Base-by-base conservation (phyloP, 176 grass and related monocot genomes). In the Thalia dealbata region DNA sequence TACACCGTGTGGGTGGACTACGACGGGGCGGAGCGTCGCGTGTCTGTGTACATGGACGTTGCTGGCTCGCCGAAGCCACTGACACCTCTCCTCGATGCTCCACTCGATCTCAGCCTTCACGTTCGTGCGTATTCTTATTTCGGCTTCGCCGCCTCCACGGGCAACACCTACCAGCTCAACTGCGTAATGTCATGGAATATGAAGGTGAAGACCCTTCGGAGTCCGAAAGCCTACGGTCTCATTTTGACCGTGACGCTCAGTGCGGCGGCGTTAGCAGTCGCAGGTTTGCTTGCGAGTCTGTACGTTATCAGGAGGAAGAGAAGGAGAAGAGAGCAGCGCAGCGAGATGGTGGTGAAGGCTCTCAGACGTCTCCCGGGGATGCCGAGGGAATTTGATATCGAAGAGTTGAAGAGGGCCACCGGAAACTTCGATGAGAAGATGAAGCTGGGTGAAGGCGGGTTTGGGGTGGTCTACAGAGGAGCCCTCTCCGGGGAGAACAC, bases 71-170 rank as follows among this genome's bases (percentile, higher is more conserved):
- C 0, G 16, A 92, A 75, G 71, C 82, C 93, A 3, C 4, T 16
- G 3, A 1, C 22, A 11, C 3, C 71, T 5, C 87, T 97, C 45
- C 82, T 97, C 61, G 12, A 88, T 64, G 50, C 78, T 71, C 1
- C 89, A 41, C 73, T 92, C 46, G 85, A 97, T 77, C 82, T 97
- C 73, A 84, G 86, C 16, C 0, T 1, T 0, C 0, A 77, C 58
- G 63, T 97, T 29, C 1, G 28, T n/a, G 28, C 44, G 30, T 22
- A 0, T 9, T 82, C 71, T 10, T 92, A 86, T 75, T 85, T 92
- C 66, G 93, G 93, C 55, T 97, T 97, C 82, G 78, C 93, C 27
- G 93, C 85, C 72, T 92, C 89, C 70, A 97, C 93, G 24, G 85
- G 93, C 55, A 61, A 3, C 9, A 29, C 2, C 1, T 88, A 92